phyloP scores from a whole-genome alignment of 139 green algal genomes.

The Raphidocelis subcapitata region DNA sequence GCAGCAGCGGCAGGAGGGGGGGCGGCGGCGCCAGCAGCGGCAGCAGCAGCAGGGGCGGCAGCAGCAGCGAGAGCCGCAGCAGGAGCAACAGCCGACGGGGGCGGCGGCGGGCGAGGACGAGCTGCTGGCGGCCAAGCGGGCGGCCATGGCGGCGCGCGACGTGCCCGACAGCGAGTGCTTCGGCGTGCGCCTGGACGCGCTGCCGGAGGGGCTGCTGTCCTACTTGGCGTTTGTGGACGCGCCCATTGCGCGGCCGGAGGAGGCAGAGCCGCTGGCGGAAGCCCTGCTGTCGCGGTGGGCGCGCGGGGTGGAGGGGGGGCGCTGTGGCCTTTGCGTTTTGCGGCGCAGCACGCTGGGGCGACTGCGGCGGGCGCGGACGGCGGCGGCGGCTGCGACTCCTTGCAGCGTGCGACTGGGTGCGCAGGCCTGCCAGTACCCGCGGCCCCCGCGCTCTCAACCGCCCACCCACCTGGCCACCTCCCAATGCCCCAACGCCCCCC shows the following conservation, averaged over 20 bases:
- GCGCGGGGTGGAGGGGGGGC: not conserved
- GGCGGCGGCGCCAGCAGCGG: constrained; percentile 12
- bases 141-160: constrained; percentile 22
- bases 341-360: too few species aligned
- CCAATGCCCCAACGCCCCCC: too few species aligned
- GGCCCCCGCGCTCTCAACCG: too few species aligned
- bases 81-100: constrained; percentile 2
- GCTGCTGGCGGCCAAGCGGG: constrained; percentile 34
- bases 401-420: too few species aligned
- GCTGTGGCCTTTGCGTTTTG: too few species aligned
- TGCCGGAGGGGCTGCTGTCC: constrained; percentile 40
- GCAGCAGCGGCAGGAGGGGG: not conserved
- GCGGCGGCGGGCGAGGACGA: not conserved
- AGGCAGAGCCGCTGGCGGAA: not conserved
- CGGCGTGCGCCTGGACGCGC: constrained; percentile 38
- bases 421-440: too few species aligned
- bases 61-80: constrained; percentile 1
- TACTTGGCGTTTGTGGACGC: constrained; percentile 40
- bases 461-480: too few species aligned
- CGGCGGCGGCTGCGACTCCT: too few species aligned
- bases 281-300: constrained; percentile 9
- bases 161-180: constrained; percentile 28
- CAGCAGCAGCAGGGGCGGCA: not conserved
- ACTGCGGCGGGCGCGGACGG: too few species aligned
- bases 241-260: not conserved